A percentile compares a stretch with the other conserved stretches of the same genome.
Evolutionary conservation across 352 stramenopile genomes (phyloP).

Genomic region (Phytopythium boreale): DNA sequence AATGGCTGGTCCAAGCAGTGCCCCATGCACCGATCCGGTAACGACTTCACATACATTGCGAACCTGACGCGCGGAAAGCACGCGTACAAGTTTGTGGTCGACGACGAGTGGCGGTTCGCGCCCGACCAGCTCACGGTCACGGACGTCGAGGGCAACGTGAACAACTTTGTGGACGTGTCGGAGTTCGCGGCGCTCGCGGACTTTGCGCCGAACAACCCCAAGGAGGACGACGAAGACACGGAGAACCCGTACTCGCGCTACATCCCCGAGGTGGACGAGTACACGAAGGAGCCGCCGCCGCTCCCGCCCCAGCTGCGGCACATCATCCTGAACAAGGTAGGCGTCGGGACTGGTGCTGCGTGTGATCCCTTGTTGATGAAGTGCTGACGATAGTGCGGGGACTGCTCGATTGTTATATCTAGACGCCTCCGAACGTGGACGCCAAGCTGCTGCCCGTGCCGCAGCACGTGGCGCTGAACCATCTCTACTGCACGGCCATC

Average conservation of each 20-base stretch:
- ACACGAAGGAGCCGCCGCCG: conserved; percentile 98
- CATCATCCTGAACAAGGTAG: conserved; percentile 99
- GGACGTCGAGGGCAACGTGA: conserved; percentile 98
- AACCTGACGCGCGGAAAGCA: conserved; percentile 97
- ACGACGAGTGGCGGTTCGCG: conserved; percentile 98
- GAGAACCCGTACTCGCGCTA: conserved; percentile 94
- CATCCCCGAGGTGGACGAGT: conserved; percentile 98
- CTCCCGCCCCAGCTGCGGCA: conserved; percentile 98
- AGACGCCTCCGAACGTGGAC: conserved; percentile 93
- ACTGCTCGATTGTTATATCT: conserved; percentile 8
- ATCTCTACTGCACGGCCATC: conserved; percentile 99
- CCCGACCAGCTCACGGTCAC: conserved; percentile 95
- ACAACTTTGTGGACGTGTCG: conserved; percentile 99
- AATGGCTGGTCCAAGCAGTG: conserved; percentile 99
- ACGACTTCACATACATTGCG: conserved; percentile 99
- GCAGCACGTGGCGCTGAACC: conserved; percentile 98
- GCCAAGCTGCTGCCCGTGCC: conserved; percentile 94
- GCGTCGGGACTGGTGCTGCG: not conserved
- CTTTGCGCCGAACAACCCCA: conserved; percentile 42
- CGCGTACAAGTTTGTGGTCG: conserved; percentile 99
- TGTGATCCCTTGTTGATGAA: not conserved
- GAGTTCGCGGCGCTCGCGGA: conserved; percentile 93
- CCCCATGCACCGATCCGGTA: conserved; percentile 98
- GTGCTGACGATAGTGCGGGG: not conserved
- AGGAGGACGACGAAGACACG: conserved; percentile 67